Percentiles rank a stretch among this genome's conserved stretches.
These are phyloP conservation scores for Penicillium sp. DNA, from an alignment of 2,329 filamentous ascomycete species.

Conservation along the genomic window DNA sequence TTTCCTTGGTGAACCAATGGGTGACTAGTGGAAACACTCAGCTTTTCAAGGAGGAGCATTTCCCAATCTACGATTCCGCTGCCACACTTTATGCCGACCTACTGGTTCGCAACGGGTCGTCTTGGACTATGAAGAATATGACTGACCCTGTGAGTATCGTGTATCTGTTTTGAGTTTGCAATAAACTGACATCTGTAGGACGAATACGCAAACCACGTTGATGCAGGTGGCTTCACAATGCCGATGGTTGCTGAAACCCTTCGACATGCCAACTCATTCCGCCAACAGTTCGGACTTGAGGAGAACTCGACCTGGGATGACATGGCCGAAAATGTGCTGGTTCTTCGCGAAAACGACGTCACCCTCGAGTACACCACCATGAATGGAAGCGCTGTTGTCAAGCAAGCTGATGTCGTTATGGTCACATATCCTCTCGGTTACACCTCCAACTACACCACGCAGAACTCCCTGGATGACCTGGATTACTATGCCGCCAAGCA, in stretches of 20 bases:
- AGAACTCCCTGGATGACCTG: conserved; percentile 57
- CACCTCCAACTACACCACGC: conserved; percentile 54
- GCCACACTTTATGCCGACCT: conserved; percentile 64
- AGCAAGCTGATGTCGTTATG: conserved; percentile 71
- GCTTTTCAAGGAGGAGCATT: conserved; percentile 57
- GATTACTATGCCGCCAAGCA: conserved; percentile 72
- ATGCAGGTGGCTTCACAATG: conserved; percentile 71
- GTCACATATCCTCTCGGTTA: conserved; percentile 67
- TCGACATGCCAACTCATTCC: conserved; percentile 59
- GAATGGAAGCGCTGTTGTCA: conserved; percentile 67
- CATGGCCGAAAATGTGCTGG: conserved; percentile 58
- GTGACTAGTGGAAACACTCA: conserved; percentile 60
- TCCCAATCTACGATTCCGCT: conserved; percentile 66
- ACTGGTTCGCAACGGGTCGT: conserved; percentile 60
- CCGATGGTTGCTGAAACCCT: conserved; percentile 60
- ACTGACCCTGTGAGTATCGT: conserved; percentile 66
- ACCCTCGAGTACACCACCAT: conserved; percentile 66
- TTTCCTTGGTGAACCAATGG: conserved; percentile 64
- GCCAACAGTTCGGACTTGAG: conserved; percentile 55
- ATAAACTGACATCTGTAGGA: conserved; percentile 42
- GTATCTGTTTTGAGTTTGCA: not conserved
- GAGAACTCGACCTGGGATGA: conserved; percentile 61
- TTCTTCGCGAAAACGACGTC: conserved; percentile 61
- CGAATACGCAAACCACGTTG: conserved; percentile 68
- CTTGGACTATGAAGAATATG: conserved; percentile 61